Conservation (phyloP, 345 rosid genomes). For the Barbarea vulgaris region DNA sequence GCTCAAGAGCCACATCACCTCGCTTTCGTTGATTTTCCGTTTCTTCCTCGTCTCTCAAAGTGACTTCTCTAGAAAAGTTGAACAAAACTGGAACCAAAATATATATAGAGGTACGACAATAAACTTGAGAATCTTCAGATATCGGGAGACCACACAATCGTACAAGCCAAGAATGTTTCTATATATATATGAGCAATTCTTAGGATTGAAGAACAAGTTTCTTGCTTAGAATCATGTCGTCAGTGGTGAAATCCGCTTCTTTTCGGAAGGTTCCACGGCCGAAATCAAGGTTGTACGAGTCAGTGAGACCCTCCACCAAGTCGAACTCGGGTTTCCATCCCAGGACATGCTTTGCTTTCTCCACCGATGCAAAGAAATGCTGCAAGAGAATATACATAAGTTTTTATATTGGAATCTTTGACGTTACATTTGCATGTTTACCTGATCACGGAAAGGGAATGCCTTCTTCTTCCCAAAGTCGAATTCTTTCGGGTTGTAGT, state of each 20-base stretch:
- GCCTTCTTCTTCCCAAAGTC: conserved; percentile 98
- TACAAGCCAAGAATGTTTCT: conserved; percentile 26
- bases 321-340: conserved; percentile 80
- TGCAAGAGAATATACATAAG: conserved; percentile 45
- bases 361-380: conserved; percentile 96
- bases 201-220: conserved; percentile 69
- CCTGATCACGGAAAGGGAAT: conserved; percentile 98
- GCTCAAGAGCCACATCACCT: background rate
- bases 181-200: conserved; percentile 18
- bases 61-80: background rate
- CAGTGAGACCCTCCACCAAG: conserved; percentile 91
- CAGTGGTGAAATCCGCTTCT: conserved; percentile 90
- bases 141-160: background rate
- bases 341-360: conserved; percentile 82
- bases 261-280: conserved; percentile 89
- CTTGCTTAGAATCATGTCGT: conserved; percentile 85
- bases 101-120: conserved; percentile 6
- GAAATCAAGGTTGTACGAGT: conserved; percentile 90
- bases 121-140: background rate
- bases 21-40: background rate
- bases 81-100: background rate
- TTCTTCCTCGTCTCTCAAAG: background rate
- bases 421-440: conserved; percentile 33
- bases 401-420: background rate
- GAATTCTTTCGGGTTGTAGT: conserved; percentile 86